Conservation (phyloP, 2,329 filamentous ascomycete species). For the Zalaria sp. region DNA sequence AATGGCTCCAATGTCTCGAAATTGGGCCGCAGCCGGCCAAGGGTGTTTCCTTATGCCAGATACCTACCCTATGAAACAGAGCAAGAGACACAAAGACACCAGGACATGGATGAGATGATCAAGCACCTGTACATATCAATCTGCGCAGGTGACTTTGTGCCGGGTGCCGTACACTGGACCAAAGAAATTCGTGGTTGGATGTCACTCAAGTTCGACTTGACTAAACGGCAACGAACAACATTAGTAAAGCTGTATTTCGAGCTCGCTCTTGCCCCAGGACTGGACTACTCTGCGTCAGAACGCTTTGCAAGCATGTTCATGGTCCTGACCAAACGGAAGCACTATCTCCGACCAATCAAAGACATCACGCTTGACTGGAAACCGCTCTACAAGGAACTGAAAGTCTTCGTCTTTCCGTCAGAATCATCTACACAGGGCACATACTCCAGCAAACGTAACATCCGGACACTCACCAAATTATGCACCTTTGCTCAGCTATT, state of each 20-base stretch:
- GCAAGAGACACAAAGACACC: slow-evolving; percentile 61
- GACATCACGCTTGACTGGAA: slow-evolving; percentile 90
- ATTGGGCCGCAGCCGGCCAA: slow-evolving; percentile 58
- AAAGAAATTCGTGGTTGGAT: slow-evolving; percentile 92
- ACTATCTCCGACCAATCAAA: slow-evolving; percentile 81
- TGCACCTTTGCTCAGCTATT: slow-evolving; percentile 83
- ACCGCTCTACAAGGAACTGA: slow-evolving; percentile 84
- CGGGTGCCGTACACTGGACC: slow-evolving; percentile 92
- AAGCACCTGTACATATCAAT: slow-evolving; percentile 88
- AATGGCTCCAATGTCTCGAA: slow-evolving; percentile 34
- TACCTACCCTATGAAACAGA: slow-evolving; percentile 85
- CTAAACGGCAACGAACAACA: slow-evolving; percentile 65
- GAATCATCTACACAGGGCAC: slow-evolving; percentile 56
- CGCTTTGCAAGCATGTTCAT: slow-evolving; percentile 96
- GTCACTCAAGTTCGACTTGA: slow-evolving; percentile 92
- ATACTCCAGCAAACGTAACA: slow-evolving; percentile 43
- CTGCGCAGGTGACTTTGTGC: slow-evolving; percentile 83
- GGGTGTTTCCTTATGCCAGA: slow-evolving; percentile 86
- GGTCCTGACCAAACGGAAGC: slow-evolving; percentile 90
- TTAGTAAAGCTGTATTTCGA: slow-evolving; percentile 91
- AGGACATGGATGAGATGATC: slow-evolving; percentile 71
- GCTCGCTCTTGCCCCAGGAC: slow-evolving; percentile 74
- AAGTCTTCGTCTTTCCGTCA: slow-evolving; percentile 72
- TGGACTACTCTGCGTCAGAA: slow-evolving; percentile 70
- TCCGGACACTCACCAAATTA: slow-evolving; percentile 69